Conservation (phyloP, 192 early-diverging fungal species). For the Backusella sp. region DNA sequence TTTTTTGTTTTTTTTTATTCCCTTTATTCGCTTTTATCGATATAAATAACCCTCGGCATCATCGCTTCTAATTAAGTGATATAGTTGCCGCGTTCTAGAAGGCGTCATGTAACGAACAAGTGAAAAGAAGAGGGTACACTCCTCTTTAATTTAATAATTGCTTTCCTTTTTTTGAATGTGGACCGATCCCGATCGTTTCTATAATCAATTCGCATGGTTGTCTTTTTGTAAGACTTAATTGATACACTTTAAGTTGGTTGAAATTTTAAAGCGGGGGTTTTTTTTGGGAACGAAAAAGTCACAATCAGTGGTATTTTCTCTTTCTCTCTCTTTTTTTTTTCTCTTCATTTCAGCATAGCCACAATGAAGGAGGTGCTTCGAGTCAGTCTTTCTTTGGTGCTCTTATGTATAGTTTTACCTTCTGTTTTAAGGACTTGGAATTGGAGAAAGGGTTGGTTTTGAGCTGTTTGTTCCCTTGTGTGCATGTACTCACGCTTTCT, state of each 20-base stretch:
- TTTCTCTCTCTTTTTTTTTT: background rate
- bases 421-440: constrained; percentile 7
- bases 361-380: background rate
- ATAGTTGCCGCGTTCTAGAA: background rate
- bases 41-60: background rate
- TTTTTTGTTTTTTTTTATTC: background rate
- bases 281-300: background rate
- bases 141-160: background rate
- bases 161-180: background rate
- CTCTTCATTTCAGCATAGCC: no score
- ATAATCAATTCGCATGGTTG: background rate
- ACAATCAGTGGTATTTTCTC: background rate
- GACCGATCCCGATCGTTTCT: background rate
- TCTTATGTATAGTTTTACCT: background rate
- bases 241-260: background rate
- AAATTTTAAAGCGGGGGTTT: background rate
- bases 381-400: background rate
- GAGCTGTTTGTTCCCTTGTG: background rate
- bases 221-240: background rate
- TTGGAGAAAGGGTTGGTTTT: constrained; percentile 1
- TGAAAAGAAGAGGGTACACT: background rate
- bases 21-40: background rate
- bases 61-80: background rate
- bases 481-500: background rate
- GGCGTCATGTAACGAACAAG: background rate